Percentiles rank a stretch among this genome's conserved stretches.
Conservation (phyloP, 2,329 filamentous ascomycete species). For the Colletotrichum sp. region DNA sequence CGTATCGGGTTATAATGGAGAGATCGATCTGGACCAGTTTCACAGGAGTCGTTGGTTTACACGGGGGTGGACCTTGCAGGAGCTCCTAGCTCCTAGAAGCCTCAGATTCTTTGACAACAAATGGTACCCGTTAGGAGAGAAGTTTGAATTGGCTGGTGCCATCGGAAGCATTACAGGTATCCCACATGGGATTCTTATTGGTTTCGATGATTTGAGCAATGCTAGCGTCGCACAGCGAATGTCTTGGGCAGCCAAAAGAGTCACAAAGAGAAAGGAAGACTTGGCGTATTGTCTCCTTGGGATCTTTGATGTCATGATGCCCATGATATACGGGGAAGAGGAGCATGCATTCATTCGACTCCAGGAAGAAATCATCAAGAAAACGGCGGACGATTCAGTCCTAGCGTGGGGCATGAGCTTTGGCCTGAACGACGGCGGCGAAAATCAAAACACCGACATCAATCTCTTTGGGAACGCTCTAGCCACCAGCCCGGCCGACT, state of each 20-base stretch:
- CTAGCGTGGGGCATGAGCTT: background rate
- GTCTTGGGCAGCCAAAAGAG: background rate
- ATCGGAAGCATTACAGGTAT: background rate
- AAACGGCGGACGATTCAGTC: background rate
- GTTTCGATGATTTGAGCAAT: background rate
- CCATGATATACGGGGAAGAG: background rate
- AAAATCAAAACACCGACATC: no score
- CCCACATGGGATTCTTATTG: background rate
- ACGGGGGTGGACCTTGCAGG: background rate
- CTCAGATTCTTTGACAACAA: no score
- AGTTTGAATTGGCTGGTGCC: background rate
- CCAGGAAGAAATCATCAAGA: background rate
- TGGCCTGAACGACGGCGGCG: no score
- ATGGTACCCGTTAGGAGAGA: background rate
- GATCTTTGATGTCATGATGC: background rate
- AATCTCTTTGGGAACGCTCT: no score
- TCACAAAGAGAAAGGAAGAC: background rate
- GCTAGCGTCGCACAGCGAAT: background rate
- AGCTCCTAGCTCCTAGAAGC: background rate
- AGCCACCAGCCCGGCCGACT: no score
- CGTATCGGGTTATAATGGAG: accelerated
- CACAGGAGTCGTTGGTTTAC: background rate
- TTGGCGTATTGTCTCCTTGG: background rate
- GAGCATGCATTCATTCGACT: background rate
- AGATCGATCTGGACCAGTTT: background rate